Percentiles rank a stretch among this genome's conserved stretches.
phyloP scores from a whole-genome alignment of 164 flowering plant genomes.

The Euptelea pleiosperma region DNA sequence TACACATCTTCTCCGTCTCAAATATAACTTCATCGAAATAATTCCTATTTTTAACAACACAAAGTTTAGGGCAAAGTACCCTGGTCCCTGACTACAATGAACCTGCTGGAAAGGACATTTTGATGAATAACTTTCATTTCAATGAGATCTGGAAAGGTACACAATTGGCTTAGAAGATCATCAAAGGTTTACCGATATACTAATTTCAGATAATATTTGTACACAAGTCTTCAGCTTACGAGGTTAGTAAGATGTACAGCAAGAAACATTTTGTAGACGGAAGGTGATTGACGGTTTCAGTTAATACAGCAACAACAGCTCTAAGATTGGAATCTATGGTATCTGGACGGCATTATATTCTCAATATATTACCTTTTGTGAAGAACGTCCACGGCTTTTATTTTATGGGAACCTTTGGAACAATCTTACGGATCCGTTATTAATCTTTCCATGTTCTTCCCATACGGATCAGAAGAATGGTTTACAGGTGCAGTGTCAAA shows the following conservation, averaged over 20 bases:
- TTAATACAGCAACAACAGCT: slow-evolving; percentile 4
- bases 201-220: slow-evolving; percentile 20
- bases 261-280: slow-evolving; percentile 7
- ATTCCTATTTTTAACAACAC: no score
- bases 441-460: slow-evolving; percentile 54
- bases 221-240: slow-evolving; percentile 17
- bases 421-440: slow-evolving; percentile 54
- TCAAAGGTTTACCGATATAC: no score
- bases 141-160: no score
- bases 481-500: slow-evolving; percentile 39
- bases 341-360: not conserved
- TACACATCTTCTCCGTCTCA: no score
- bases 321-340: not conserved
- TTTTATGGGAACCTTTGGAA: slow-evolving; percentile 1
- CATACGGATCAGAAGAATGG: slow-evolving; percentile 52
- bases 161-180: no score
- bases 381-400: slow-evolving; percentile 4
- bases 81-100: no score
- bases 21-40: no score
- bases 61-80: no score
- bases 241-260: slow-evolving; percentile 9
- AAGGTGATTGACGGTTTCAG: slow-evolving; percentile 11
- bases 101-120: no score
- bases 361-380: slow-evolving; percentile 10
- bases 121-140: no score